Evolutionary conservation across 2,329 filamentous ascomycete genomes (phyloP).

Genomic region (Monilinia polystroma): DNA sequence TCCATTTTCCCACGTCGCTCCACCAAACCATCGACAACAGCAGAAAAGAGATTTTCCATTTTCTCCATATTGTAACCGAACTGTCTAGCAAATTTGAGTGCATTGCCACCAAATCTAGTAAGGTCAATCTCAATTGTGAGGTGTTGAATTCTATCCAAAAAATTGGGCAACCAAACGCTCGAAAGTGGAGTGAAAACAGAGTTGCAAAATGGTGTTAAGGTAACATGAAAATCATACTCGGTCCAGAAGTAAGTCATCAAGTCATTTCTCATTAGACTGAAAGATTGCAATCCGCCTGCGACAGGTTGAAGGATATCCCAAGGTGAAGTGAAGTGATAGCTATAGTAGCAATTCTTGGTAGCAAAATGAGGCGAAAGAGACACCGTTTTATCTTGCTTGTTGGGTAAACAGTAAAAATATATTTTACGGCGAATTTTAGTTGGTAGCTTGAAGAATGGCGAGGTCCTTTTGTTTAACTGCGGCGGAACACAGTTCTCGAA

Average conservation of each 20-base stretch:
- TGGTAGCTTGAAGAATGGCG: slow-evolving; percentile 30
- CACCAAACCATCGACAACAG: slow-evolving; percentile 27
- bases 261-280: slow-evolving; percentile 32
- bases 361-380: slow-evolving; percentile 33
- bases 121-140: slow-evolving; percentile 40
- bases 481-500: slow-evolving; percentile 16
- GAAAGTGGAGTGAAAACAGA: slow-evolving; percentile 35
- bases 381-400: slow-evolving; percentile 30
- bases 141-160: slow-evolving; percentile 33
- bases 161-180: slow-evolving; percentile 32
- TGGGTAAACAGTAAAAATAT: slow-evolving; percentile 35
- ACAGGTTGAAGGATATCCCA: slow-evolving; percentile 35
- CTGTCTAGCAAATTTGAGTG: slow-evolving; percentile 24
- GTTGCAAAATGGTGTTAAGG: slow-evolving; percentile 33
- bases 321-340: slow-evolving; percentile 33
- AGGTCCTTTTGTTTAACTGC: neutral
- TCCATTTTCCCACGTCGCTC: slow-evolving; percentile 24
- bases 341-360: slow-evolving; percentile 32
- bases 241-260: slow-evolving; percentile 40
- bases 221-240: slow-evolving; percentile 39
- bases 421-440: slow-evolving; percentile 31
- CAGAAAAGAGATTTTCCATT: slow-evolving; percentile 26
- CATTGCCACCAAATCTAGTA: slow-evolving; percentile 35
- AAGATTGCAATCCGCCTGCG: slow-evolving; percentile 30
- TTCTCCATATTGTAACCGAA: slow-evolving; percentile 28